Percentiles rank a stretch among this genome's conserved stretches.
phyloP scores from a whole-genome alignment of 2,329 filamentous ascomycete species.

The Colletotrichum navitas region DNA sequence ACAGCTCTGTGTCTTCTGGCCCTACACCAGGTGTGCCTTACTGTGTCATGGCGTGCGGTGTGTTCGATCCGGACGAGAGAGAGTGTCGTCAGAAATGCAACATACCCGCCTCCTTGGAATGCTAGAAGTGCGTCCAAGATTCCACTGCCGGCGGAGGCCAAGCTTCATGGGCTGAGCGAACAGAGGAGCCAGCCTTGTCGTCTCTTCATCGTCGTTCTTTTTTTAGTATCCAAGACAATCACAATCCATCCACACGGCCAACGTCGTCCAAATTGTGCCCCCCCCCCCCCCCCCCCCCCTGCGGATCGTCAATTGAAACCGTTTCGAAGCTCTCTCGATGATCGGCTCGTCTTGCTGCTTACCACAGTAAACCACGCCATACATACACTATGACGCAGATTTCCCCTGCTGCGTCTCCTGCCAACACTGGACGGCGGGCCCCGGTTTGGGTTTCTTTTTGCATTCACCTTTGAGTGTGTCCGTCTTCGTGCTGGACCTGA shows the following conservation, averaged over 20 bases:
- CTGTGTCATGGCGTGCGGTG: too few relatives aligned
- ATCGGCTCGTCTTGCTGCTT: not conserved
- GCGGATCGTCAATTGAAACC: slow-evolving; percentile 15
- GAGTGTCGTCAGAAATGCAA: slow-evolving; percentile 21
- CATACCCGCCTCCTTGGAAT: slow-evolving; percentile 25
- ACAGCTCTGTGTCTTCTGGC: slow-evolving; percentile 4
- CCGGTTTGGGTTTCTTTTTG: too few relatives aligned
- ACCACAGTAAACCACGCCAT: not conserved
- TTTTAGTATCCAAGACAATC: slow-evolving; percentile 15
- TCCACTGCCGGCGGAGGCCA: slow-evolving; percentile 13
- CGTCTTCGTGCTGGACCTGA: slow-evolving; percentile 14
- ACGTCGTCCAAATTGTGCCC: slow-evolving; percentile 19
- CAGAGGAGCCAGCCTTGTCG: not conserved
- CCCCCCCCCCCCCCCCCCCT: slow-evolving; percentile 12
- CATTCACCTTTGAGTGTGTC: not conserved
- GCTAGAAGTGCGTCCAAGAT: slow-evolving; percentile 3
- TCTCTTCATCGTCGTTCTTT: not conserved
- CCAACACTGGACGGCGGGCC: slow-evolving; percentile 9
- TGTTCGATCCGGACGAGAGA: not conserved
- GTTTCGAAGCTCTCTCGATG: slow-evolving; percentile 20
- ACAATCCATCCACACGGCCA: not conserved
- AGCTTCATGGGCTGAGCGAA: slow-evolving; percentile 5
- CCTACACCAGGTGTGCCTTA: not conserved
- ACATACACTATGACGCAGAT: too few relatives aligned
- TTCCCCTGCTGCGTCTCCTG: not conserved